Evolutionary conservation across 1,284 basidiomycete genomes (phyloP), one percentile per base, ranked within the genome.

Genomic region (Ganoderma lucidum): DNA sequence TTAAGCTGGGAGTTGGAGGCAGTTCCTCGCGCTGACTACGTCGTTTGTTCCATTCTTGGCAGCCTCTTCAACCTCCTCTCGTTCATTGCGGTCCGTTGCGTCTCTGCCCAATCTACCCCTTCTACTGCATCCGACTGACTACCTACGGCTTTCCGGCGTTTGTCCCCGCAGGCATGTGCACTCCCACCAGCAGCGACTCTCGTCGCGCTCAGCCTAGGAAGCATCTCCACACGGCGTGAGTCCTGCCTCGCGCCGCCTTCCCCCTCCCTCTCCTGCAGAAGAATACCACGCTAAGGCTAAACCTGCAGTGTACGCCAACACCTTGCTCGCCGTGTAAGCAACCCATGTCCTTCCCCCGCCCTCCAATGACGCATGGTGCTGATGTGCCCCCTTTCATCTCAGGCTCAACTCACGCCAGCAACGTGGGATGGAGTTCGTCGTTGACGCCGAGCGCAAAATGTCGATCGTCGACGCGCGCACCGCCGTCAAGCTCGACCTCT

Each of bases 361-460:
- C 45, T 5, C 17, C 39, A 2, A 41, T 41, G 23, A 23, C 23
- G 23, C 23, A 23, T 23, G 23, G 23, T 23, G 23, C 23, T 23
- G 23, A 23, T 23, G 23, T 23, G 23, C 23, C 23, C 23, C 23
- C 23, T 10, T 23, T 10, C 39, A 0, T 30, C 19, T 41, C 37
- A 69, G 63, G 53, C 41, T 69, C 32, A 69, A 69, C 61, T 41
- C 60, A 10, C 67, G 63, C 35, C 41, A 69, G 37, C 23, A 41
- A 58, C 23, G 67, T 60, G 15, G 67, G 64, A 69, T 69, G 67
- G 63, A 69, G 64, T 65, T 69, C 12, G 64, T 69, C 53, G 19
- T 59, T 6, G 67, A 69, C 60, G 45, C n/a, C 59, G 55, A 53
- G 12, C 51, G 58, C 45, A 53, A 23, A 19, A 6, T 69, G n/a